phyloP scores from a whole-genome alignment of 1,284 basidiomycete species.

The Cryptococcus floricola region DNA sequence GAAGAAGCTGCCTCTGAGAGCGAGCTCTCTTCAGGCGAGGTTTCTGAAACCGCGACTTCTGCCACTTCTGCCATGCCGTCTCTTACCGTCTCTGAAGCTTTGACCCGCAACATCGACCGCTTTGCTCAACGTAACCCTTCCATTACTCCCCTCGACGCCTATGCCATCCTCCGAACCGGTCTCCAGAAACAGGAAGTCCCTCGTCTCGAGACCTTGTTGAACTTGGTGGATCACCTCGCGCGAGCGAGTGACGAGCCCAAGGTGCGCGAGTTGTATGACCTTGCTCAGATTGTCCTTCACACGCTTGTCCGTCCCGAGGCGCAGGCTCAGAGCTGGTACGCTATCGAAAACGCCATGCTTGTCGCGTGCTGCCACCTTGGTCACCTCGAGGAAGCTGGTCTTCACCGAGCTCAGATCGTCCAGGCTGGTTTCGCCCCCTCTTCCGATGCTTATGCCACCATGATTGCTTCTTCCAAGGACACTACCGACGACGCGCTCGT shows the following conservation, averaged over 20 bases:
- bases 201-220: slow-evolving; percentile 53
- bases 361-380: slow-evolving; percentile 76
- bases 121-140: slow-evolving; percentile 15
- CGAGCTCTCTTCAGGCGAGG: slow-evolving; percentile 10
- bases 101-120: slow-evolving; percentile 20
- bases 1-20: slow-evolving; percentile 18
- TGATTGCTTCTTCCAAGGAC: slow-evolving; percentile 81
- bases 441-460: slow-evolving; percentile 83
- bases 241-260: slow-evolving; percentile 61
- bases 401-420: slow-evolving; percentile 74
- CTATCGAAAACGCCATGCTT: slow-evolving; percentile 82
- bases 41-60: slow-evolving; percentile 10
- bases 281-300: slow-evolving; percentile 62
- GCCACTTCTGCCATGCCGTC: neutral
- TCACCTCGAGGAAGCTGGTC: slow-evolving; percentile 70
- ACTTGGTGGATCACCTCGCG: slow-evolving; percentile 66
- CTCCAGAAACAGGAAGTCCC: slow-evolving; percentile 23
- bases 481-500: slow-evolving; percentile 90
- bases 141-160: slow-evolving; percentile 21
- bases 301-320: slow-evolving; percentile 33
- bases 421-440: slow-evolving; percentile 72
- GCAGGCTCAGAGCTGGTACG: slow-evolving; percentile 62
- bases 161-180: slow-evolving; percentile 18
- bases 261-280: slow-evolving; percentile 64
- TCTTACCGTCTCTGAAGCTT: slow-evolving; percentile 12